Evolutionary conservation across 108 stramenopile species (phyloP), one percentile per base, ranked within the genome.

Genomic region (Nitzschia sp.): DNA sequence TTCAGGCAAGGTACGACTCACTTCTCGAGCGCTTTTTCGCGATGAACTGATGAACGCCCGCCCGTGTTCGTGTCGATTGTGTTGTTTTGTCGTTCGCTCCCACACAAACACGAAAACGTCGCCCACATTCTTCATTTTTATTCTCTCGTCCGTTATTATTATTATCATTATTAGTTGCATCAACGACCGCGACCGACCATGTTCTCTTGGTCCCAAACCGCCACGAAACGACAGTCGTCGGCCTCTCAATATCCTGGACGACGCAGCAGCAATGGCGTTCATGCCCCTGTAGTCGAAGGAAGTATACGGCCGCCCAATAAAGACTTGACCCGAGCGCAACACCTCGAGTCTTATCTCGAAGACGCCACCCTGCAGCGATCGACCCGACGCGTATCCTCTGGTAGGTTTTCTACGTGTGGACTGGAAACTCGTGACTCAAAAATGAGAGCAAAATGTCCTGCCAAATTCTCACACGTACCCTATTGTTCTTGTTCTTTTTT

Each of bases 321-420:
- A 9, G 22, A 32, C 15, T 47, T 62, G 63, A 74, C 83, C 30
- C 68, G 88, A 55, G 68, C 73, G 3, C 85, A 79, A 41, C 91
- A 92, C 56, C 33, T 92, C 13, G 60, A 79, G 26, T 88, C 87
- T 0, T 93, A 87, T 65, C 52, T 89, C 16, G 69, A 86, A 22
- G 89, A 93, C 67, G 52, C 74, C 1, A 80, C 83, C 19, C 79
- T 93, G 11, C 80, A 85, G 48, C 84, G 77, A 6, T 83, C 81
- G 9, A 93, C 89, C 3, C 78, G 87, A 58, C 82, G 76, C 53
- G 84, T 88, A 36, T 82, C 85, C 0, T 29, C 54, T 55, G 90
- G 90, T 91, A 81, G 33, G 89, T 54, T 53, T 45, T 52, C 46
- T 71, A 47, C 46, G 45, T 45, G 33, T 45, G 19, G 55, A 47